Evolutionary conservation across 768 basidiomycete species (phyloP).

Genomic region (Suillus clintonianus): DNA sequence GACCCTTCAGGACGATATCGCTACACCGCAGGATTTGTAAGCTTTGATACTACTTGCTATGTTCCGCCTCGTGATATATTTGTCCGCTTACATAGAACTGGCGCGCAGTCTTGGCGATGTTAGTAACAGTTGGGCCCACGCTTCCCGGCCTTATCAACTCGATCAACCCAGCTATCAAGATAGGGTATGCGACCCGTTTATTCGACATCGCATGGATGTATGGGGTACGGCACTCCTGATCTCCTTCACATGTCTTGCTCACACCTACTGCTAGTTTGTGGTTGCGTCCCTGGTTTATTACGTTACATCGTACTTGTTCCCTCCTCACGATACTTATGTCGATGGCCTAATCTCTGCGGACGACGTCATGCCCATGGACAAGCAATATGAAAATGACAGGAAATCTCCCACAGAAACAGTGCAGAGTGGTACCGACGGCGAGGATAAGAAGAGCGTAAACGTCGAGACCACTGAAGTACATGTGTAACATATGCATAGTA

Average conservation of each 20-base stretch:
- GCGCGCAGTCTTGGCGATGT: constrained; percentile 71
- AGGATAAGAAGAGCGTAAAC: neutral
- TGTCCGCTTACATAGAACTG: constrained; percentile 58
- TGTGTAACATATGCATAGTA: neutral
- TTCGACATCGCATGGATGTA: constrained; percentile 80
- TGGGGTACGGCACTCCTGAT: constrained; percentile 50
- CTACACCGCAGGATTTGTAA: constrained; percentile 74
- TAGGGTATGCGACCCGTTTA: constrained; percentile 56
- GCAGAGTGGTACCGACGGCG: neutral
- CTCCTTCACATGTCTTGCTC: constrained; percentile 6
- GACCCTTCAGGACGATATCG: constrained; percentile 75
- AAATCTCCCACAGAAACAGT: neutral
- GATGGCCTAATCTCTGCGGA: constrained; percentile 25
- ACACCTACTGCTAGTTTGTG: constrained; percentile 20
- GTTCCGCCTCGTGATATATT: neutral
- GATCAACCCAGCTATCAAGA: constrained; percentile 64
- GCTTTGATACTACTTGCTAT: constrained; percentile 26
- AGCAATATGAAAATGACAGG: neutral
- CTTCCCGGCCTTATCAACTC: constrained; percentile 77
- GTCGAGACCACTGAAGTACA: neutral
- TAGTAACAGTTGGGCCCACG: constrained; percentile 69
- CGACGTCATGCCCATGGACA: constrained; percentile 7
- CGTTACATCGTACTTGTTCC: constrained; percentile 23
- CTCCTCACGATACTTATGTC: constrained; percentile 28
- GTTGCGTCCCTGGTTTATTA: constrained; percentile 28